Evolutionary conservation across 495 filamentous ascomycete species (phyloP).

Genomic region (Penicillium riverlandense): DNA sequence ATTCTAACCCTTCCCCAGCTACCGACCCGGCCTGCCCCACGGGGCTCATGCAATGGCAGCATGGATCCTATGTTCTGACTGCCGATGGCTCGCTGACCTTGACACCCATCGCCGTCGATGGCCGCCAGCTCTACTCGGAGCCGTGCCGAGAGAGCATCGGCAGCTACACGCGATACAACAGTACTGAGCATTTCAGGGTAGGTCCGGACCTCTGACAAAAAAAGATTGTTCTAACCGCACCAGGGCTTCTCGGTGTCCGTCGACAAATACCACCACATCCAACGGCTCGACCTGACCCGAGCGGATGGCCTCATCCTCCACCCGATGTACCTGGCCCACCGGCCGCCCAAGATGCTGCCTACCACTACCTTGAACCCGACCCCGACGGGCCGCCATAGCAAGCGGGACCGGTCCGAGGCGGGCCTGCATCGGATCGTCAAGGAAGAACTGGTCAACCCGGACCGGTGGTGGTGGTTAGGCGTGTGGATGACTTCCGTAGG

Average conservation of each 20-base stretch:
- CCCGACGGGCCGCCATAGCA: constrained; percentile 10
- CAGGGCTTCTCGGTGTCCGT: constrained; percentile 55
- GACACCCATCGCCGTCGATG: constrained; percentile 60
- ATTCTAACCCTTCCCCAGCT: constrained; percentile 34
- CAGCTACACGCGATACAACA: constrained; percentile 62
- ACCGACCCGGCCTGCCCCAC: constrained; percentile 55
- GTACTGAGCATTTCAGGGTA: constrained; percentile 61
- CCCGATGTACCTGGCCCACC: constrained; percentile 65
- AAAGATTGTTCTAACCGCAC: constrained; percentile 8
- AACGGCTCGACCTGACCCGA: constrained; percentile 58
- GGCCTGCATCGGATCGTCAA: constrained; percentile 24
- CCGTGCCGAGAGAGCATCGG: constrained; percentile 50
- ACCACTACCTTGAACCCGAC: constrained; percentile 60
- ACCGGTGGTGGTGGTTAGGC: constrained; percentile 66
- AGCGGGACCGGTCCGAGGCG: constrained; percentile 11
- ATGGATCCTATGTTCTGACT: constrained; percentile 53
- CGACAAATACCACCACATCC: constrained; percentile 56
- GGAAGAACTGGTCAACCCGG: constrained; percentile 45
- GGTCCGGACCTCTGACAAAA: background rate
- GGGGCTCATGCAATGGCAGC: constrained; percentile 73
- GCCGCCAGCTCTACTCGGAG: constrained; percentile 62
- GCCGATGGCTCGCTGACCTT: constrained; percentile 54
- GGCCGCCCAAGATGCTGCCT: constrained; percentile 68
- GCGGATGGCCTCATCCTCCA: constrained; percentile 63
- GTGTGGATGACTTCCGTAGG: constrained; percentile 60